Base-by-base conservation (phyloP, 495 filamentous ascomycete genomes). In the Penicillium maclennaniae region DNA sequence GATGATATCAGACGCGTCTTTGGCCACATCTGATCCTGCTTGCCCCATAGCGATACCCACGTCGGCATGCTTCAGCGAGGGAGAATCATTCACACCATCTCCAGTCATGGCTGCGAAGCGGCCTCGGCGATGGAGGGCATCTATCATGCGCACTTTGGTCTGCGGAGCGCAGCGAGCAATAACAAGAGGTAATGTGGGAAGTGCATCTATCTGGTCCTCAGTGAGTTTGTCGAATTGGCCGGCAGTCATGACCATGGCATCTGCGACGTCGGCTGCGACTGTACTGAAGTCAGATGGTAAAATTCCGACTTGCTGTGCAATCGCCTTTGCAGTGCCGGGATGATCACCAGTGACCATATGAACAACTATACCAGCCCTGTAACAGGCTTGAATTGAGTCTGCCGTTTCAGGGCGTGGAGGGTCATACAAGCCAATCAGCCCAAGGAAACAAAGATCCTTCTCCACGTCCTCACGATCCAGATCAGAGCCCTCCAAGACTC, bases 41-140 rank as follows among this genome's bases (percentile, higher is more conserved):
- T 79, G 69, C 73, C 89, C 89, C 70, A 93, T 88, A 62, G 89
- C 87, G 74, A 93, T 91, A 80, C 65, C 62, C 49, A 71, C 66
- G 77, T 95, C 88, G 41, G 89, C 88, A 74, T 92, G 90, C 79
- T 92, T 92, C 48, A 95, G 79, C 38, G 89, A 91, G 45, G 89
- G 89, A 52, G 87, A 89, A 74, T 95, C 89, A 73, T 95, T 95
- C 68, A 92, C 89, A 82, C 89, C 89, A 62, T 95, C 90, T 80
- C 89, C 90, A 75, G 89, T 95, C 85, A 95, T 93, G 67, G 89
- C 89, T 73, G 89, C 88, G 47, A 91, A 83, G 73, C 88, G 87
- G 57, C 89, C 88, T 49, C 86, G 78, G 31, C 85, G 79, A 49
- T 85, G 81, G 10, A 89, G 75, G 10, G 84, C 82, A 53, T 84